These are phyloP conservation scores for Auricularia heimuer DNA, from an alignment of 768 basidiomycete species.

Conservation along the genomic window DNA sequence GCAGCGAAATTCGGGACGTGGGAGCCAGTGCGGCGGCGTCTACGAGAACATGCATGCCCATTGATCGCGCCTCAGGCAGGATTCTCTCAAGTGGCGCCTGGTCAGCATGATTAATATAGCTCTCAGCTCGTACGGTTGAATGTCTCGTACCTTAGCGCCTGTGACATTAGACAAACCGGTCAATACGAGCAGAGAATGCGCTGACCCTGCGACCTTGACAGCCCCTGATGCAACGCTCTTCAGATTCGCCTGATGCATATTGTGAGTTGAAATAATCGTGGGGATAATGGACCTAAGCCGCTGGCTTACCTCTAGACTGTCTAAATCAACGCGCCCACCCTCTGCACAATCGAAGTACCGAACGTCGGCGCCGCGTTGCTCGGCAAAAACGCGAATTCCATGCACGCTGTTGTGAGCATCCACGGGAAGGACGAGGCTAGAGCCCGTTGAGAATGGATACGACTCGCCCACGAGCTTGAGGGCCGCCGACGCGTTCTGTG, in stretches of 20 bases:
- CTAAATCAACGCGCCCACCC: conserved; percentile 55
- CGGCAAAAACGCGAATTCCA: conserved; percentile 67
- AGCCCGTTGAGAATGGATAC: conserved; percentile 53
- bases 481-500: conserved; percentile 68
- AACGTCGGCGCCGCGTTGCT: conserved; percentile 43
- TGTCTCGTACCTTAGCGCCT: conserved; percentile 51
- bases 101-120: neutral
- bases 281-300: too few relatives aligned
- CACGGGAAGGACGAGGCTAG: conserved; percentile 54
- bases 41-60: conserved; percentile 64
- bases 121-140: neutral
- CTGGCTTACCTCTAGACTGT: conserved; percentile 46
- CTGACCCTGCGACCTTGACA: conserved; percentile 24
- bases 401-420: conserved; percentile 84
- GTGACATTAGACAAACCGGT: conserved; percentile 79
- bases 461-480: conserved; percentile 77
- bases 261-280: too few relatives aligned
- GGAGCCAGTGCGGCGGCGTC: conserved; percentile 78
- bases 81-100: conserved; percentile 14
- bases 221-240: neutral
- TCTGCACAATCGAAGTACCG: conserved; percentile 56
- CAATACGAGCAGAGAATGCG: conserved; percentile 57
- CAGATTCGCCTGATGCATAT: neutral
- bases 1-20: conserved; percentile 56
- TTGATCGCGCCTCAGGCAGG: conserved; percentile 43